These are phyloP conservation scores for Cercospora beticola DNA, from an alignment of 2,329 filamentous ascomycete genomes.

Conservation along the genomic window DNA sequence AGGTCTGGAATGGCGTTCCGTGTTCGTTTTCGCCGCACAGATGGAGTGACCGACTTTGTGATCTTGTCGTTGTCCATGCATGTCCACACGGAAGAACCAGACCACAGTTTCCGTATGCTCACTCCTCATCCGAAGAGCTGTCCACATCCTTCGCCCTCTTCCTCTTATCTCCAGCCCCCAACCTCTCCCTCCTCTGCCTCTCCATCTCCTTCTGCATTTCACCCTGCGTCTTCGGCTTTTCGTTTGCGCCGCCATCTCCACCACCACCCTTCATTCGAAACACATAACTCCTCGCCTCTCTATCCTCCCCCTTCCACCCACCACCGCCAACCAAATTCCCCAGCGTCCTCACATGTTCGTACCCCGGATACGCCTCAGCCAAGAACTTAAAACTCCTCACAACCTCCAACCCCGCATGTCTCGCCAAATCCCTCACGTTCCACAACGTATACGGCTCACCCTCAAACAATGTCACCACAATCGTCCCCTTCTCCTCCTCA, in stretches of 20 bases:
- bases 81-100: not conserved
- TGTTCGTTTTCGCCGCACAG: not conserved
- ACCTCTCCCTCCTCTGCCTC: conserved; percentile 10
- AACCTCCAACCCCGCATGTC: conserved; percentile 72
- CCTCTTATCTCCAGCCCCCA: conserved; percentile 8
- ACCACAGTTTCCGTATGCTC: not conserved
- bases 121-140: conserved; percentile 2
- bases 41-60: not conserved
- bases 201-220: conserved; percentile 12
- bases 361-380: conserved; percentile 67
- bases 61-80: not conserved
- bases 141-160: conserved; percentile 8
- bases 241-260: not conserved
- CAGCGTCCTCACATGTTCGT: conserved; percentile 70
- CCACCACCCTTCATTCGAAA: conserved; percentile 42
- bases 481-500: conserved; percentile 44
- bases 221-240: conserved; percentile 1
- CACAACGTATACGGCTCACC: conserved; percentile 92
- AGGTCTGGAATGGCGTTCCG: not conserved
- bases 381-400: conserved; percentile 70
- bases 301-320: conserved; percentile 51
- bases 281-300: conserved; percentile 48
- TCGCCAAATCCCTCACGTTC: conserved; percentile 85
- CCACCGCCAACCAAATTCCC: conserved; percentile 54
- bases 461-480: conserved; percentile 88